Base-by-base conservation (phyloP, 2,329 filamentous ascomycete genomes). In the Penicillium olsonii region DNA sequence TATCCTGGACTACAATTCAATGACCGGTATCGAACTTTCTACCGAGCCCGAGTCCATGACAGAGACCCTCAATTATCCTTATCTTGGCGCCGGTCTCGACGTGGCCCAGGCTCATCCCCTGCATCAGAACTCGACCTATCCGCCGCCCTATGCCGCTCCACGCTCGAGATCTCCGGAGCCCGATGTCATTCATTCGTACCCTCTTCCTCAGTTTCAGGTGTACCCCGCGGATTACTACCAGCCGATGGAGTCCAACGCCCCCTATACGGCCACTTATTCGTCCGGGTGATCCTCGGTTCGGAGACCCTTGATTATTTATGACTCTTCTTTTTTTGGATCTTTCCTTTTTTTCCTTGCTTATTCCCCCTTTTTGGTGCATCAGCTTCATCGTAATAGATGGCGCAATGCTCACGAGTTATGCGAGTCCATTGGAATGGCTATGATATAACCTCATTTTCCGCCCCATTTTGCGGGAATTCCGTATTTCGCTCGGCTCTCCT, bases 71-170 rank as follows among this genome's bases (percentile, higher is more conserved):
- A 15, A 35, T 35, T 35, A 35, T 17, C 33, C 15, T n/a, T 35
- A 35, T 18, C 33, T 35, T 6, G 33, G 19, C 37, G 8, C 37
- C 12, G 37, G 37, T n/a, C 29, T 31, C 5, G 5, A n/a, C 29
- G 14, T 31, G 29, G 29, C 41, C 55, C 50, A 54, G 52, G 48
- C 59, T 48, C 55, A 63, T 50, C 50, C 60, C 47, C 48, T 62
- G 50, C 65, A 67, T 57, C 64, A 62, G 45, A 65, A 58, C 43
- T 66, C 66, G 12, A 62, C 66, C 37, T 69, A 69, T 44, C 67
- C 67, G 43, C 66, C 65, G 15, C 64, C 63, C n/a, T 68, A 67
- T 42, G 48, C 64, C 18, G 56, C 60, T 19, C 59, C 65, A 26
- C 56, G 59, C 37, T 50, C 54, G 12, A 52, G 52, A 37, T 54